These are phyloP conservation scores for Kwoniella shandongensis DNA, from an alignment of 768 basidiomycete genomes.

Conservation along the genomic window DNA sequence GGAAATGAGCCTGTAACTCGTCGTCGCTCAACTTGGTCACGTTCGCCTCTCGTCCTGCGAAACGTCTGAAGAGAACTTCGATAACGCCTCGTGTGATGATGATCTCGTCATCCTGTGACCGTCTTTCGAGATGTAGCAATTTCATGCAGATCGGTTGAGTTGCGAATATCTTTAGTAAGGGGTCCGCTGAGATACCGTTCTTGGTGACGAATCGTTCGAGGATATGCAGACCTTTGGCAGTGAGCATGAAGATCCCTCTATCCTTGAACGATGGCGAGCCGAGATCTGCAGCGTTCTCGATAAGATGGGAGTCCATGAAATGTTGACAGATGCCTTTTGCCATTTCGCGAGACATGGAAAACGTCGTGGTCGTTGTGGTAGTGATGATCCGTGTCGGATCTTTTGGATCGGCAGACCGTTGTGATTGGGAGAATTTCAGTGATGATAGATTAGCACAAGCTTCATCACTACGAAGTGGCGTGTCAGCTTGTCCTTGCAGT, in stretches of 20 bases:
- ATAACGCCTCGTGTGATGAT: conserved; percentile 92
- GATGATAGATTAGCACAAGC: conserved; percentile 89
- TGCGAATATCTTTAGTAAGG: conserved; percentile 82
- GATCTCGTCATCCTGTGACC: conserved; percentile 91
- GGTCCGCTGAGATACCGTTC: conserved; percentile 95
- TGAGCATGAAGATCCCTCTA: conserved; percentile 90
- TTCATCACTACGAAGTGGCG: conserved; percentile 76
- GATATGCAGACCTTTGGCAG: conserved; percentile 96
- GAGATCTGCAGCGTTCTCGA: conserved; percentile 93
- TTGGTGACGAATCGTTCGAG: conserved; percentile 99
- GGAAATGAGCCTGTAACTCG: conserved; percentile 68
- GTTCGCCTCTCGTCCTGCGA: conserved; percentile 84
- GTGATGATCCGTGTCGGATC: conserved; percentile 97
- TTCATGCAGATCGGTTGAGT: conserved; percentile 96
- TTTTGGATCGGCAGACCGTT: conserved; percentile 95
- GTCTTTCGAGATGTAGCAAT: conserved; percentile 91
- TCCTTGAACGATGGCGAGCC: conserved; percentile 91
- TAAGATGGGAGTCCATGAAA: conserved; percentile 97
- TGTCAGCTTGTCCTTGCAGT: conserved; percentile 1
- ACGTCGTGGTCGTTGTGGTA: conserved; percentile 98
- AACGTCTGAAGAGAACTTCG: conserved; percentile 92
- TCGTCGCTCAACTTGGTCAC: conserved; percentile 62
- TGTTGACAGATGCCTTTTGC: conserved; percentile 99
- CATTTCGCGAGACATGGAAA: conserved; percentile 99
- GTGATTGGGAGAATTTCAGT: conserved; percentile 98